Evolutionary conservation across 176 grass and related monocot genomes (phyloP), one percentile per base, ranked within the genome.

Genomic region (Bromus sterilis): DNA sequence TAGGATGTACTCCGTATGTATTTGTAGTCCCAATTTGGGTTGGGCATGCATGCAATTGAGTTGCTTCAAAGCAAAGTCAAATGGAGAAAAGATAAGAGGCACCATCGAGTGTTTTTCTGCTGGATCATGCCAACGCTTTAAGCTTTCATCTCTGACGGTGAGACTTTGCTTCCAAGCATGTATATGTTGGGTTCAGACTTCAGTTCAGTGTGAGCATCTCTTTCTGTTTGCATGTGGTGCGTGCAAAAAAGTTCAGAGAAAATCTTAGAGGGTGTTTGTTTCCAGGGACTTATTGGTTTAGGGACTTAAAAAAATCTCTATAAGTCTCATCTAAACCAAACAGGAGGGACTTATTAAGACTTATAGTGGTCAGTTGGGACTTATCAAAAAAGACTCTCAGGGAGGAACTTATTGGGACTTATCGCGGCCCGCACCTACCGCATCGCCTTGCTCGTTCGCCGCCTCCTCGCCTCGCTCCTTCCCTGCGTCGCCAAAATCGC

Each of bases 161-260:
- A 82, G 44, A 88, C 92, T 91, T 94, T 56, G 89, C 75, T 94
- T 91, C 25, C 68, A 94, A 88, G 88, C 85, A 83, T 88, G 39
- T 30, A 30, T n/a, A n/a, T 46, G 78, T 73, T 33, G 71, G 81
- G 72, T 60, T 62, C 74, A 78, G 37, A 86, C n/a, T n/a, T n/a
- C n/a, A n/a, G 55, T 25, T n/a, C n/a, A n/a, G n/a, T n/a, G n/a
- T n/a, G 26, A 28, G 35, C 42, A 65, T 78, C 30, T 5, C 28
- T 35, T 75, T 48, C 23, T 4, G n/a, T 66, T 48, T n/a, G n/a
- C n/a, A n/a, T 83, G 69, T 69, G 29, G 56, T 63, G 15, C 20
- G 55, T 82, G 78, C 65, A n/a, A 57, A 80, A 65, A 84, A 78
- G 73, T 78, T 78, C 44, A 80, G 69, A 71, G 7, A n/a, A 55